Base-by-base conservation (phyloP, 2,329 filamentous ascomycete genomes). In the Aspergillus texensis region DNA sequence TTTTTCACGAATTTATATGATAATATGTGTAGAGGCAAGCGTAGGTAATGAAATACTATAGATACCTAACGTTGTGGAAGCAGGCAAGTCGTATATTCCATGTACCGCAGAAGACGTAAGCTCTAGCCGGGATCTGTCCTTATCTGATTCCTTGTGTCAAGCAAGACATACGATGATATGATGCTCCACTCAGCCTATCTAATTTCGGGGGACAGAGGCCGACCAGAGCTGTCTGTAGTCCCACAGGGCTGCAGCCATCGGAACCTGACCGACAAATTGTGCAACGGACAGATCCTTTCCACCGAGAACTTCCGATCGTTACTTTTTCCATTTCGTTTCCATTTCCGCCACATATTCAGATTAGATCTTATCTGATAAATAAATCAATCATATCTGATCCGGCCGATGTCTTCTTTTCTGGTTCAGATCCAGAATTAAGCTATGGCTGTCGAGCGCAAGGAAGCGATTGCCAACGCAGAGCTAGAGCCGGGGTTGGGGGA, bases 331-430 rank as follows among this genome's bases (percentile, higher is more conserved):
- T 11, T 1, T 21, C 10, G 10, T 24, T 24, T 10, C 11, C 12
- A 30, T n/a, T 4, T n/a, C 21, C 10, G 28, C 30, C 28, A 16
- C 19, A 54, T 36, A 30, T 34, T 12, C 5, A n/a, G 52, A 36
- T 54, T 6, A 36, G 30, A 54, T 54, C 52, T 54, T 54, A 54
- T 54, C 52, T 54, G 52, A 54, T 54, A 9, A n/a, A 36, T 54
- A 34, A n/a, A 54, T 54, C 19, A 36, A 36, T 36, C 52, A 54
- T 54, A 54, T 54, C 30, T 54, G 52, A 36, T 36, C 52, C 30
- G 30, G 6, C 52, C 10, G 19, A 12, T 19, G 16, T 21, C n/a
- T 24, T 0, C 19, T 12, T 14, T 8, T 36, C 19, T 24, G 52
- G 12, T 34, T 36, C 32, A 36, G 30, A 34, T 8, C 5, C 3